These are phyloP conservation scores for Diaporthe batatas DNA, from an alignment of 2,329 filamentous ascomycete genomes.

Conservation along the genomic window DNA sequence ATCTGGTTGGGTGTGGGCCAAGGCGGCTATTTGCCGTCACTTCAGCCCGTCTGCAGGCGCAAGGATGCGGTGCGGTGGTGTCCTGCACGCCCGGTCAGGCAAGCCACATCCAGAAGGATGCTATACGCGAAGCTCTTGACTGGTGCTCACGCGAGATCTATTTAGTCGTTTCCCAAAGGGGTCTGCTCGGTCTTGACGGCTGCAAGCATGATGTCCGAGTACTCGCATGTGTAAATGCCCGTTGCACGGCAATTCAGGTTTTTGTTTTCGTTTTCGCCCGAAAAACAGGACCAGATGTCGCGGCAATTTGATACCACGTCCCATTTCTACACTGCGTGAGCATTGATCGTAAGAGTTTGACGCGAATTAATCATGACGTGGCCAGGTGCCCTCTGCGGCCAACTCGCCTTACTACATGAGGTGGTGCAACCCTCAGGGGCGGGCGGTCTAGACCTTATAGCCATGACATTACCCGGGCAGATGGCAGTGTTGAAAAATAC, in stretches of 20 bases:
- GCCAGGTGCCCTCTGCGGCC: no score
- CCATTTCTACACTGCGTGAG: neutral
- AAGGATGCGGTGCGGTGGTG: constrained; percentile 2
- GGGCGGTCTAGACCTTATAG: neutral
- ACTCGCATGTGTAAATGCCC: no score
- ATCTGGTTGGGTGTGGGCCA: neutral
- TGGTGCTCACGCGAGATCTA: neutral
- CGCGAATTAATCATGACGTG: neutral
- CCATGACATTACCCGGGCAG: neutral
- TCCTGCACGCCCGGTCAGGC: neutral
- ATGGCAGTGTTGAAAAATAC: neutral
- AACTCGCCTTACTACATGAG: neutral
- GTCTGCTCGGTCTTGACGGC: neutral
- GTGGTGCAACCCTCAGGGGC: neutral
- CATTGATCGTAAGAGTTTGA: neutral
- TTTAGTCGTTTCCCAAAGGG: neutral
- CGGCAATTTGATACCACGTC: neutral
- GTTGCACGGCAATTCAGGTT: constrained; percentile 19
- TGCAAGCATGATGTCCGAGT: constrained; percentile 1
- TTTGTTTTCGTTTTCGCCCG: constrained; percentile 8
- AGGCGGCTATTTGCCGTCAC: constrained; percentile 28
- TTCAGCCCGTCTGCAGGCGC: constrained; percentile 11
- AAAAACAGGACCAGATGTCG: neutral
- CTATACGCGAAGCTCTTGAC: neutral
- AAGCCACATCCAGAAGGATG: neutral